These are phyloP conservation scores for Zymoseptoria crescenta DNA, from an alignment of 2,329 filamentous ascomycete genomes.

Conservation along the genomic window DNA sequence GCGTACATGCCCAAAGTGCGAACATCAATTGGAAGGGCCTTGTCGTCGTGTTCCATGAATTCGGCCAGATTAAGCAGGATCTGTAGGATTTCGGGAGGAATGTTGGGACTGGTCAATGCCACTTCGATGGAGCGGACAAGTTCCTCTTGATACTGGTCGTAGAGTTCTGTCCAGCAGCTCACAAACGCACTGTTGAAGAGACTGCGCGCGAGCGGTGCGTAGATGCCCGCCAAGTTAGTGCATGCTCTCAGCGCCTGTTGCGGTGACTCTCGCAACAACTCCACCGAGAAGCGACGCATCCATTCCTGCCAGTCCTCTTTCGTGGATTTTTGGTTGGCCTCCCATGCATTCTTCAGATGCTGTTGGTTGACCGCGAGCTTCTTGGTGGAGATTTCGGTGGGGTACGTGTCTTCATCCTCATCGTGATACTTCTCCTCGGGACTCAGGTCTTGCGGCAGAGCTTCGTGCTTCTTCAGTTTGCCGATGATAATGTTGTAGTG, in stretches of 20 bases:
- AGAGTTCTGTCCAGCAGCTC: constrained; percentile 96
- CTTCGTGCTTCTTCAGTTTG: constrained; percentile 90
- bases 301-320: constrained; percentile 99
- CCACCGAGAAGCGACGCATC: constrained; percentile 94
- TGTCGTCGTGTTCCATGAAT: constrained; percentile 99
- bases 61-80: constrained; percentile 92
- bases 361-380: constrained; percentile 97
- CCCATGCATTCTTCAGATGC: constrained; percentile 94
- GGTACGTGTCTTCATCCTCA: constrained; percentile 68
- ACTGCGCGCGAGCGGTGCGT: constrained; percentile 82
- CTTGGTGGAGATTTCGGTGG: constrained; percentile 79
- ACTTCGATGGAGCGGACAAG: constrained; percentile 92
- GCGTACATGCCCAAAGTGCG: constrained; percentile 88
- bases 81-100: constrained; percentile 90
- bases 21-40: constrained; percentile 95
- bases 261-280: constrained; percentile 87
- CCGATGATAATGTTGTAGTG: constrained; percentile 89
- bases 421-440: constrained; percentile 66
- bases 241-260: constrained; percentile 93
- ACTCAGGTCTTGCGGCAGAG: constrained; percentile 88
- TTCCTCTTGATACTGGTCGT: constrained; percentile 94
- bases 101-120: constrained; percentile 88
- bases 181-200: constrained; percentile 99
- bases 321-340: constrained; percentile 91
- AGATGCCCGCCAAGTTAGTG: constrained; percentile 81